Percentiles rank a stretch among this genome's conserved stretches.
Conservation (phyloP, 257 asterid species). For the Coffea eugenioides region DNA sequence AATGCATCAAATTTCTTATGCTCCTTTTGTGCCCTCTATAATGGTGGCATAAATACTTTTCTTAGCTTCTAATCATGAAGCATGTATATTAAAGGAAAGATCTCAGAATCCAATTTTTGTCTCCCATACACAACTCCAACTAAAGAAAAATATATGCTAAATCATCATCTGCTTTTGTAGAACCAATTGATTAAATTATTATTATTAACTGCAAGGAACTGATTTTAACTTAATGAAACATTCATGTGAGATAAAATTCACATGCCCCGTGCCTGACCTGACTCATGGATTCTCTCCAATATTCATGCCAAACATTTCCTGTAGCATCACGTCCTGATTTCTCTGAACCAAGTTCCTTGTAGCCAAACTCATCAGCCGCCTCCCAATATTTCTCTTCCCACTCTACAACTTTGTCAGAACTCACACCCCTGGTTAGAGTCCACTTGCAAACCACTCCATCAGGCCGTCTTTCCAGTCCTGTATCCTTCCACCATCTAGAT, state of each 20-base stretch:
- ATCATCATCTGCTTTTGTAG: not conserved
- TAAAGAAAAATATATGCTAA: not conserved
- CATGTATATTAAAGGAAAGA: not conserved
- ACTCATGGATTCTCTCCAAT: conserved; percentile 85
- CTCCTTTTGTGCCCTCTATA: not conserved
- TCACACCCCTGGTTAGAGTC: conserved; percentile 76
- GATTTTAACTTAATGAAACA: not conserved
- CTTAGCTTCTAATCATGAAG: not conserved
- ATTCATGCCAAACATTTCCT: conserved; percentile 93
- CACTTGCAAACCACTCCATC: conserved; percentile 91
- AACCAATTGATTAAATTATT: no score
- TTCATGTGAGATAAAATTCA: not conserved
- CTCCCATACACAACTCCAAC: not conserved
- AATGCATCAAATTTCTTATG: not conserved
- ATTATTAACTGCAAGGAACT: not conserved
- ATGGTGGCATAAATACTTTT: not conserved
- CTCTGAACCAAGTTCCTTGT: conserved; percentile 98
- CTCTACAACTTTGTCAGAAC: conserved; percentile 69
- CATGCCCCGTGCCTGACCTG: conserved; percentile 50
- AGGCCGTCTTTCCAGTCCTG: conserved; percentile 68
- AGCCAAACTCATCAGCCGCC: conserved; percentile 88
- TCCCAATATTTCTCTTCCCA: conserved; percentile 99
- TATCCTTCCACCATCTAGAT: conserved; percentile 96
- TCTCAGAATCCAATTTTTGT: not conserved
- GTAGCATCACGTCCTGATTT: conserved; percentile 92